Base-by-base conservation (phyloP, 805 yeast species). In the Cyberlindnera xishuangbannaensis region DNA sequence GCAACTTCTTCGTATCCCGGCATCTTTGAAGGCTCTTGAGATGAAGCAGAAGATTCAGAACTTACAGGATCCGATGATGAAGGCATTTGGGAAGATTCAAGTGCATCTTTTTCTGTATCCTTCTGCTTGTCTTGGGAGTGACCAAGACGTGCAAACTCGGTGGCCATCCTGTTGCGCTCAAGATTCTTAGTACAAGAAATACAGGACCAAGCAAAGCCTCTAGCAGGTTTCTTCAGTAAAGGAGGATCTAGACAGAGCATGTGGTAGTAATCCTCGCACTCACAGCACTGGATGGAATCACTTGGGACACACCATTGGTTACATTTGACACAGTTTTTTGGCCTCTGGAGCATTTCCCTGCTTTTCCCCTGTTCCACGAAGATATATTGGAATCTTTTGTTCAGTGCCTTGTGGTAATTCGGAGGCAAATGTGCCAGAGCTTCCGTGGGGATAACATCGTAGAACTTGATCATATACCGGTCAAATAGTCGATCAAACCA, bases 151-250 rank as follows among this genome's bases (percentile, higher is more conserved):
- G 34, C 36, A 30, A 26, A 33, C 25, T 44, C 51, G 3, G 44
- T 39, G 20, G 48, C 31, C 37, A 30, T 30, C 31, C 39, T 51
- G 46, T 24, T 36, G 17, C 16, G 29, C 31, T 39, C 55, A n/a
- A 39, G 43, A 20, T 63, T 68, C 44, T 74, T 71, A n/a, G 79
- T 67, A 60, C 97, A 87, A 5, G 63, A 54, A 18, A 84, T 88
- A 63, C 97, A 87, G 17, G 85, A 71, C 96, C 96, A 88, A 7
- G 86, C 83, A 52, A 85, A 83, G 1, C 95, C 95, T 37, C 94
- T 62, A 27, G 83, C 78, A 1, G 95, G 96, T 49, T 83, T 83
- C 42, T 73, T 73, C 33, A 72, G 54, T 25, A 86, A 58, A 1
- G 96, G 96, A 1, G 96, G 96, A 40, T 81, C 84, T 30, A 87